phyloP scores from a whole-genome alignment of 2,329 filamentous ascomycete genomes.

The Whalleya microplaca region DNA sequence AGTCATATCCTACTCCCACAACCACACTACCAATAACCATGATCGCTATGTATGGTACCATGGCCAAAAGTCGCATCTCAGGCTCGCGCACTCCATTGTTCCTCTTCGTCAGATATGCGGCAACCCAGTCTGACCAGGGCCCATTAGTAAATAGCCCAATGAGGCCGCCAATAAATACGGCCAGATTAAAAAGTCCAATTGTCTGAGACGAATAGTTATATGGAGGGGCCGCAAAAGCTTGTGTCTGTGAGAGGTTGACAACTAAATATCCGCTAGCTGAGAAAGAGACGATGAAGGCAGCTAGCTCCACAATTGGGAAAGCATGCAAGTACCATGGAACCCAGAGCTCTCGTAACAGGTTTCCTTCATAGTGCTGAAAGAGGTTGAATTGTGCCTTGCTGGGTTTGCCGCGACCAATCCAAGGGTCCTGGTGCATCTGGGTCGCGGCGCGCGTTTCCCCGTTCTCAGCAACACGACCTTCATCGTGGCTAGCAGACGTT shows the following conservation, averaged over 20 bases:
- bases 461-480: conserved; percentile 26
- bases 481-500: conserved; percentile 6
- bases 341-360: conserved; percentile 58
- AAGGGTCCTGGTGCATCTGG: conserved; percentile 54
- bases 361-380: conserved; percentile 53
- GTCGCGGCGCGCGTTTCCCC: conserved; percentile 30
- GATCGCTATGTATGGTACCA: conserved; percentile 49
- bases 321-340: conserved; percentile 64
- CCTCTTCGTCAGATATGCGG: conserved; percentile 41
- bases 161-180: conserved; percentile 45
- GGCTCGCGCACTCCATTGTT: conserved; percentile 53
- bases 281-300: conserved; percentile 64
- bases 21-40: conserved; percentile 51
- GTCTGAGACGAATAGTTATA: conserved; percentile 19
- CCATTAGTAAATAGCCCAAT: conserved; percentile 48
- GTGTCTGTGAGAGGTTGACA: conserved; percentile 56
- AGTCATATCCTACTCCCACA: conserved; percentile 50
- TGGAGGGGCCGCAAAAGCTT: conserved; percentile 14
- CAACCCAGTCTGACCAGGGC: conserved; percentile 49
- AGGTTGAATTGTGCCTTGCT: conserved; percentile 58
- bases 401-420: conserved; percentile 58
- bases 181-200: conserved; percentile 55
- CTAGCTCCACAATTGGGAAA: conserved; percentile 66
- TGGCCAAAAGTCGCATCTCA: conserved; percentile 51
- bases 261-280: conserved; percentile 45